phyloP scores from a whole-genome alignment of 257 asterid genomes.

The Dorcoceras hygrometricum region DNA sequence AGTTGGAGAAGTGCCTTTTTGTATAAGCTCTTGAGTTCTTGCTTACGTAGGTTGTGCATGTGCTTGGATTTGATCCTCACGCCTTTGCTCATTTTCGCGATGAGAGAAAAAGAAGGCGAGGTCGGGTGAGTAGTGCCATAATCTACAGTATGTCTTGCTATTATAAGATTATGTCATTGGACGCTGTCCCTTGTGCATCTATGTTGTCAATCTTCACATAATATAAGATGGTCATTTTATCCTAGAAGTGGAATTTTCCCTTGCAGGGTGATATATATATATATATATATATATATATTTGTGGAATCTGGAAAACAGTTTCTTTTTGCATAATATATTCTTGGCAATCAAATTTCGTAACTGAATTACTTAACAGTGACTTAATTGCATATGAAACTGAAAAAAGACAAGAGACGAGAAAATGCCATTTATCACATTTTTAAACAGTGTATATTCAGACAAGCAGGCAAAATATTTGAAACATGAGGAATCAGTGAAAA shows the following conservation, averaged over 20 bases:
- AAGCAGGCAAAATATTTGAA: neutral
- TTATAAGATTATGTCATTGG: conserved; percentile 1
- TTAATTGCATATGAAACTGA: neutral
- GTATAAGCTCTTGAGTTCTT: conserved; percentile 17
- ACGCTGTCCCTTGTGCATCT: neutral
- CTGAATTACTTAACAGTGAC: neutral
- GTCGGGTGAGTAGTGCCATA: conserved; percentile 46
- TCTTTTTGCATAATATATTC: conserved; percentile 2
- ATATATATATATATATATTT: neutral
- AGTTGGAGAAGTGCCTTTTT: conserved; percentile 15
- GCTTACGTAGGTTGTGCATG: conserved; percentile 75
- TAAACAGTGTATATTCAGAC: neutral
- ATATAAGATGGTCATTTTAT: neutral
- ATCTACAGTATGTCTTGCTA: neutral
- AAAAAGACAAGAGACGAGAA: neutral
- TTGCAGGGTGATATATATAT: neutral
- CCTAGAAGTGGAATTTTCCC: conserved; percentile 1
- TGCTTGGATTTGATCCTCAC: conserved; percentile 96
- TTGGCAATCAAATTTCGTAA: neutral
- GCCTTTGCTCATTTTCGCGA: conserved; percentile 95
- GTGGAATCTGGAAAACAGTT: neutral
- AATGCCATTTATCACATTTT: conserved; percentile 5
- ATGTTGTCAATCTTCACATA: conserved; percentile 4
- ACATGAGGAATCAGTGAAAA: conserved; percentile 10
- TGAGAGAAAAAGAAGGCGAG: conserved; percentile 87